Base-by-base conservation (phyloP, 2,329 filamentous ascomycete species). In the Escovopsis sp. region DNA sequence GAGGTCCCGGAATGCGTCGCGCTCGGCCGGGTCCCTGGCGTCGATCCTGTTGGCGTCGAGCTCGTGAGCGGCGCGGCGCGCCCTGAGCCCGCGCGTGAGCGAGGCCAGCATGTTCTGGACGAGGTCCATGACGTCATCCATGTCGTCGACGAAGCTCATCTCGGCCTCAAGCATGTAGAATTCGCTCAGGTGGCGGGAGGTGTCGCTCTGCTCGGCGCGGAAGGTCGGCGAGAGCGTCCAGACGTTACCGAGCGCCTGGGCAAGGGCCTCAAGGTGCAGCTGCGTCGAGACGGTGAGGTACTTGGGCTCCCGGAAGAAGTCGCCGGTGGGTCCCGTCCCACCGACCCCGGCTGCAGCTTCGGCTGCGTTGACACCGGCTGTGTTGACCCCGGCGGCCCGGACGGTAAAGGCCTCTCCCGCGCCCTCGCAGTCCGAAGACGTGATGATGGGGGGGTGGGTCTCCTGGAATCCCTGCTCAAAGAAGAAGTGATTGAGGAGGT, bases 121-220 rank as follows among this genome's bases (percentile, higher is more conserved):
- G n/a, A 88, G 56, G 38, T 77, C 65, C 70, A 93, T 90, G 46
- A 98, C 66, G 18, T 70, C 62, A 21, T 69, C 61, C 44, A 94
- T 65, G 43, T 75, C 62, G 32, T 81, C 67, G 29, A 79, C 71
- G 53, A 94, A 94, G 48, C 76, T 79, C 53, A 87, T 65, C 56
- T 98, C 90, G 13, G 79, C 87, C 58, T 98, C 90, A 3, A 98
- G 71, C 90, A 98, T 96, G 60, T 96, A 96, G 50, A 98, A 96
- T 52, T 98, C 90, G 61, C 85, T 94, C 41, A 98, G 65, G 58
- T 98, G 90, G 19, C 90, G 76, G 5, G 86, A 78, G 0, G 90
- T 96, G 51, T 96, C 87, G 57, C 86, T 94, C 52, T 77, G 78
- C 56, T 94, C 90, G 4, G 90, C 90, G 27, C 90, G 76, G 52